Base-by-base conservation (phyloP, 768 basidiomycete species). In the Boletales sp. region DNA sequence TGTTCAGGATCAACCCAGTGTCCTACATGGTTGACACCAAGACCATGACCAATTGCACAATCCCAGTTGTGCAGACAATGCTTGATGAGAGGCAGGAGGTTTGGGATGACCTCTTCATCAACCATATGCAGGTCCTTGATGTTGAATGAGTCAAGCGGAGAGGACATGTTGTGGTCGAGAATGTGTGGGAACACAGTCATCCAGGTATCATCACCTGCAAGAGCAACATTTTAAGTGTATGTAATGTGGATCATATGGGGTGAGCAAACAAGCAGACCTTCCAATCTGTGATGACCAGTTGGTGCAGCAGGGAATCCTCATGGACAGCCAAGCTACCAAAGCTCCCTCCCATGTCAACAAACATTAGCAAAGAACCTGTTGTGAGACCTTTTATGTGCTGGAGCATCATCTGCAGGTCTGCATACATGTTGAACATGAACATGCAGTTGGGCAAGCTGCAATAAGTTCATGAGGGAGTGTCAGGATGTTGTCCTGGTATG, bases 171-270 rank as follows among this genome's bases (percentile, higher is more conserved):
- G 13, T 73, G 66, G 28, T 78, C 74, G 57, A 97, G 93, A 5
- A 81, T 71, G 46, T 79, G 71, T 0, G 94, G 91, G 62, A 94
- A 99, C 12, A 94, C 80, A 1, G 84, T 80, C 68, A 88, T 81
- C 96, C 96, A 99, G 0, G 96, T 99, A 66, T 98, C 92, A 61
- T 98, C 95, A 0, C 96, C 95, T 84, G 91, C 92, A 65, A 97
- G 87, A 1, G 87, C 90, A 45, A 90, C 70, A 79, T 88, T 73
- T 69, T 49, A 51, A 28, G 48, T 6, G 39, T 55, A 44, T 43
- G 41, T 46, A 55, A 38, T 46, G n/a, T 21, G 44, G 7, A 15
- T 14, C 21, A 12, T 19, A 17, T n/a, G 42, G 21, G 9, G 43
- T 28, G 17, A 25, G 10, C 7, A 18, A 32, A 21, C 18, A 18